Conservation (phyloP, 2,329 filamentous ascomycete genomes). For the Cyphellophora attinorum region DNA sequence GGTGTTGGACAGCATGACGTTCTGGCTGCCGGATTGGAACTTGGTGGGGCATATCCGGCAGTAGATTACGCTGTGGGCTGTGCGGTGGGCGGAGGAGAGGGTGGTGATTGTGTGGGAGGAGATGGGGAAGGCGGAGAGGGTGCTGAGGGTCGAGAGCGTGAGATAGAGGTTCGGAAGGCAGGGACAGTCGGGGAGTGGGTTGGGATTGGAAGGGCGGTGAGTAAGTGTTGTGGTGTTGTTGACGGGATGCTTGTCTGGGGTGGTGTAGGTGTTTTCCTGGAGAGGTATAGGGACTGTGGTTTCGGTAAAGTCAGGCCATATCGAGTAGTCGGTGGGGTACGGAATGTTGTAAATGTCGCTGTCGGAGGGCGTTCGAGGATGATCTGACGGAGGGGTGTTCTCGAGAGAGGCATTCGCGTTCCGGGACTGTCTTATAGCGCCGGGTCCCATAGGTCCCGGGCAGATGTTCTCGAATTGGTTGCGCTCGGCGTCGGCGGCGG, state of each 20-base stretch:
- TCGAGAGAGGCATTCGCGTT: not conserved
- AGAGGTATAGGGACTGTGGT: slow-evolving; percentile 14
- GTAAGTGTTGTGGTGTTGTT: slow-evolving; percentile 7
- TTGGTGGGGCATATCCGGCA: slow-evolving; percentile 31
- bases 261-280: slow-evolving; percentile 5
- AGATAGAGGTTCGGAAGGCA: slow-evolving; percentile 26
- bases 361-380: slow-evolving; percentile 8
- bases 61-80: slow-evolving; percentile 31
- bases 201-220: slow-evolving; percentile 8
- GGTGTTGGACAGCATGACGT: slow-evolving; percentile 37
- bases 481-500: slow-evolving; percentile 9
- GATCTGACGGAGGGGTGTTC: slow-evolving; percentile 8
- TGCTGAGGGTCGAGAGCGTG: slow-evolving; percentile 21
- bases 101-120: slow-evolving; percentile 33
- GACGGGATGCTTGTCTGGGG: slow-evolving; percentile 4
- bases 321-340: slow-evolving; percentile 22
- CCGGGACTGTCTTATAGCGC: slow-evolving; percentile 1
- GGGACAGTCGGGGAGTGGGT: slow-evolving; percentile 13
- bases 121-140: slow-evolving; percentile 31
- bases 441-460: slow-evolving; percentile 10
- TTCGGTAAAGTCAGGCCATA: slow-evolving; percentile 33
- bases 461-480: slow-evolving; percentile 17
- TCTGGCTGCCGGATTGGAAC: slow-evolving; percentile 33
- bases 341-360: slow-evolving; percentile 9
- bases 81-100: slow-evolving; percentile 31